Conservation (phyloP, 257 asterid species). For the Plantago ovata region DNA sequence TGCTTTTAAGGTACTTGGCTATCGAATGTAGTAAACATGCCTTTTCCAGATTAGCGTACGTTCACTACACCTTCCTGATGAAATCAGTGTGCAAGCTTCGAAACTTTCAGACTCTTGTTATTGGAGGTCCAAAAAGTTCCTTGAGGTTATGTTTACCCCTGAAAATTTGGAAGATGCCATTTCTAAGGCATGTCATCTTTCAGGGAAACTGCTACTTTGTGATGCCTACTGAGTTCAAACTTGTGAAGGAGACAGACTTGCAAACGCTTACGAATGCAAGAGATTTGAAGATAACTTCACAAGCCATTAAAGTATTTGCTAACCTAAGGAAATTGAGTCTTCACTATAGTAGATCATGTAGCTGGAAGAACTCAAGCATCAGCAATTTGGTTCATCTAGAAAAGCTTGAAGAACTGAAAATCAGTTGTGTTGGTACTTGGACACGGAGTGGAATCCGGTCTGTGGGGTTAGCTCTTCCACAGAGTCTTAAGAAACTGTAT, state of each 20-base stretch:
- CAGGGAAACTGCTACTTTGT: neutral
- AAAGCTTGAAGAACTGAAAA: slow-evolving; percentile 14
- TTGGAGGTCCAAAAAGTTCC: neutral
- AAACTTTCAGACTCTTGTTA: slow-evolving; percentile 14
- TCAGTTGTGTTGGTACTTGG: neutral
- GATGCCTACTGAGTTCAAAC: neutral
- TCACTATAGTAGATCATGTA: neutral
- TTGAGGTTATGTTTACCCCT: slow-evolving; percentile 1
- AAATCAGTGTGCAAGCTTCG: slow-evolving; percentile 16
- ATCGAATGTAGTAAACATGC: slow-evolving; percentile 3
- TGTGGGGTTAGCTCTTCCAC: neutral
- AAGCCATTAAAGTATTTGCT: slow-evolving; percentile 4
- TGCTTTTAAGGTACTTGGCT: slow-evolving; percentile 27
- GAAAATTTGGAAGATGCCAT: slow-evolving; percentile 23
- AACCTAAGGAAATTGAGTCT: slow-evolving; percentile 14
- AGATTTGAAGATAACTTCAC: neutral
- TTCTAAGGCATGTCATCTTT: slow-evolving; percentile 15
- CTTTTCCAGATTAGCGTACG: neutral
- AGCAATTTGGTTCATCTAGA: slow-evolving; percentile 8
- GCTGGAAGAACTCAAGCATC: neutral
- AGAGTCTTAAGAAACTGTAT: neutral
- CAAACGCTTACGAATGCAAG: slow-evolving; percentile 14
- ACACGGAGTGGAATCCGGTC: neutral
- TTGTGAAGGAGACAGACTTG: neutral
- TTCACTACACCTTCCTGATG: neutral